These are phyloP conservation scores for Ustilago trichophora DNA, from an alignment of 1,284 basidiomycete genomes.

Conservation along the genomic window DNA sequence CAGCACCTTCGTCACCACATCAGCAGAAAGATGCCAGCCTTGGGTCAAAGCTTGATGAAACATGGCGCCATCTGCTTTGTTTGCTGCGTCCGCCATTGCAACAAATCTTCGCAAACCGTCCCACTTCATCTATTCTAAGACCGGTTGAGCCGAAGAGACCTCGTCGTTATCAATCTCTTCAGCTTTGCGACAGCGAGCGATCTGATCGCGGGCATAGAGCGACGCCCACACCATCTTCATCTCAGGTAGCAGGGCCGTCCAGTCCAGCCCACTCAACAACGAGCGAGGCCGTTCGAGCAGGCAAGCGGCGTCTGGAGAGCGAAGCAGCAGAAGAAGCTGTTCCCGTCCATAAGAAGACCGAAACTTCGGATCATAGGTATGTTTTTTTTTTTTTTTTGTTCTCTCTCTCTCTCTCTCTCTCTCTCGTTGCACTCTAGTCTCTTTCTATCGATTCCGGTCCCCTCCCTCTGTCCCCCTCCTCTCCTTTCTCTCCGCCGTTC, in stretches of 20 bases:
- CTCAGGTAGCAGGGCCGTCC: background rate
- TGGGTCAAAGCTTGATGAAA: background rate
- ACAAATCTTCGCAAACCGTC: background rate
- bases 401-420: background rate
- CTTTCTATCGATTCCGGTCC: too few relatives aligned
- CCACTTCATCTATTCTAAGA: too few relatives aligned
- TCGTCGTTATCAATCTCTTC: too few relatives aligned
- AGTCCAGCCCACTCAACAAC: slow-evolving; percentile 8
- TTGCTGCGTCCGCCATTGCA: slow-evolving; percentile 20
- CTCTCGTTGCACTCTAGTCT: too few relatives aligned
- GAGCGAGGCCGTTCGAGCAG: background rate
- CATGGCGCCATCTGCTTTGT: slow-evolving; percentile 7
- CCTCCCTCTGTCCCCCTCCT: too few relatives aligned
- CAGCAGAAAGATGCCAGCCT: background rate
- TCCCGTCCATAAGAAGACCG: slow-evolving; percentile 9
- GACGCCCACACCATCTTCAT: slow-evolving; percentile 24
- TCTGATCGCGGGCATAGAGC: background rate
- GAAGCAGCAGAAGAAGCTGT: background rate
- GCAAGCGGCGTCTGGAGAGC: background rate
- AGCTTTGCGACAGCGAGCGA: slow-evolving; percentile 10
- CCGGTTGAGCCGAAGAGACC: too few relatives aligned
- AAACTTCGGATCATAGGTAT: slow-evolving; percentile 15
- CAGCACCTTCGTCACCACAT: background rate
- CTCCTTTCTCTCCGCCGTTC: too few relatives aligned
- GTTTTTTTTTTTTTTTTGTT: background rate